Evolutionary conservation across 768 basidiomycete species (phyloP).

Genomic region (Termitomyces sp.): DNA sequence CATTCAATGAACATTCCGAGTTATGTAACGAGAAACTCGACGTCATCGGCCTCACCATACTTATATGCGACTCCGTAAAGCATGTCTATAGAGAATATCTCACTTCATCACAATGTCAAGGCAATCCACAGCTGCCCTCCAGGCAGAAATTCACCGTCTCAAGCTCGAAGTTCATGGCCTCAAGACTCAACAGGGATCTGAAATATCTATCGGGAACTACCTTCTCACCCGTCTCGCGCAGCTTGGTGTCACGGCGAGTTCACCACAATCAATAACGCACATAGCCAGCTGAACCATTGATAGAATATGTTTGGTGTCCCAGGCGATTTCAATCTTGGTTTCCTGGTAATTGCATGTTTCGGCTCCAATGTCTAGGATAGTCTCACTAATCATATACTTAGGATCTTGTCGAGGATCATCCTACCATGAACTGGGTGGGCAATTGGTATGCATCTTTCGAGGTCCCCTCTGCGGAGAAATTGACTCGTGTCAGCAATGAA

Average conservation of each 20-base stretch:
- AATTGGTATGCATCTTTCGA: conserved; percentile 49
- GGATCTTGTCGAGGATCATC: conserved; percentile 81
- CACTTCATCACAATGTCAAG: conserved; percentile 13
- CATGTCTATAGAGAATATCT: background rate
- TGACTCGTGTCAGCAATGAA: conserved; percentile 53
- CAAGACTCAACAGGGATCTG: conserved; percentile 25
- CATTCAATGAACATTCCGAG: background rate
- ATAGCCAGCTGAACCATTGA: background rate
- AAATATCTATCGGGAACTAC: conserved; percentile 50
- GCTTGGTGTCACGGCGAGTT: conserved; percentile 47
- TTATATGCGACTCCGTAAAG: background rate
- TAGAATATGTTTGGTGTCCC: conserved; percentile 82
- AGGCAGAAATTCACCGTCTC: conserved; percentile 45
- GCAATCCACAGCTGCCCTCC: conserved; percentile 26
- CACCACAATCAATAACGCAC: background rate
- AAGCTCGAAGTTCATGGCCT: conserved; percentile 40
- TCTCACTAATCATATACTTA: conserved; percentile 21
- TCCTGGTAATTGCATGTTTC: conserved; percentile 33
- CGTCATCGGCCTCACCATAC: background rate
- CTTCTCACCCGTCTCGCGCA: conserved; percentile 53
- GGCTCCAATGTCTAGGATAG: background rate
- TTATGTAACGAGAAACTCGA: conserved; percentile 4
- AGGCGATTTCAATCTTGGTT: conserved; percentile 82
- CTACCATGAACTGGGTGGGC: conserved; percentile 79
- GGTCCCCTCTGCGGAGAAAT: background rate